Percentiles rank a stretch among this genome's conserved stretches.
Evolutionary conservation across 352 stramenopile genomes (phyloP).

Genomic region (Phytophthora nicotianae): DNA sequence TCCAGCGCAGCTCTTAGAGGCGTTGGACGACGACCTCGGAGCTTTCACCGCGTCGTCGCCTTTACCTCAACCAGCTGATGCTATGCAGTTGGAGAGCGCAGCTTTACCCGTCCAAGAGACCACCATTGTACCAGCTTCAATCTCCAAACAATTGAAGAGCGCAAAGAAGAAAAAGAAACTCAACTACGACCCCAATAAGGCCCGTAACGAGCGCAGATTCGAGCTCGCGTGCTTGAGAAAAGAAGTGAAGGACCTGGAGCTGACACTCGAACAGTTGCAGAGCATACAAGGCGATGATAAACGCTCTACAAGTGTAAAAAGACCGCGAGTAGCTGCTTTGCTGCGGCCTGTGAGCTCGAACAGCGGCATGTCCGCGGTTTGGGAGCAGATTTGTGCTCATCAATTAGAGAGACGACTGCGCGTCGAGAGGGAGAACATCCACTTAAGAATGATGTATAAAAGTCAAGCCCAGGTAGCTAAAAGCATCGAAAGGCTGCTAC

Average conservation of each 20-base stretch:
- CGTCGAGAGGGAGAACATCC: constrained; percentile 41
- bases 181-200: constrained; percentile 42
- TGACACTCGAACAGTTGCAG: constrained; percentile 33
- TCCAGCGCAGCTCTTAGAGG: constrained; percentile 18
- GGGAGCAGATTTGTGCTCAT: constrained; percentile 37
- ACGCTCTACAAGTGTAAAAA: constrained; percentile 13
- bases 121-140: background rate
- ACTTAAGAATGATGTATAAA: constrained; percentile 46
- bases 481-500: constrained; percentile 34
- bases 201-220: constrained; percentile 38
- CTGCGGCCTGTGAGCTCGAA: constrained; percentile 1
- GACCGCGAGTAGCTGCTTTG: constrained; percentile 1
- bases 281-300: constrained; percentile 13
- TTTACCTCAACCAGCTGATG: background rate
- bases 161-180: constrained; percentile 34
- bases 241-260: constrained; percentile 37
- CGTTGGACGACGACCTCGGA: constrained; percentile 12
- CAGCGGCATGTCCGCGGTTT: constrained; percentile 29
- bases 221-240: constrained; percentile 42
- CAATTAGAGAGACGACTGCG: constrained; percentile 31
- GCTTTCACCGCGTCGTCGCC: background rate
- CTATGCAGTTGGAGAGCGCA: constrained; percentile 15
- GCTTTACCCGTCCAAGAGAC: background rate
- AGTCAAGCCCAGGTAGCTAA: constrained; percentile 36
- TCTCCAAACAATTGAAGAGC: constrained; percentile 8